Evolutionary conservation across 345 rosid species (phyloP).

Genomic region (Lenwebbia sp.): DNA sequence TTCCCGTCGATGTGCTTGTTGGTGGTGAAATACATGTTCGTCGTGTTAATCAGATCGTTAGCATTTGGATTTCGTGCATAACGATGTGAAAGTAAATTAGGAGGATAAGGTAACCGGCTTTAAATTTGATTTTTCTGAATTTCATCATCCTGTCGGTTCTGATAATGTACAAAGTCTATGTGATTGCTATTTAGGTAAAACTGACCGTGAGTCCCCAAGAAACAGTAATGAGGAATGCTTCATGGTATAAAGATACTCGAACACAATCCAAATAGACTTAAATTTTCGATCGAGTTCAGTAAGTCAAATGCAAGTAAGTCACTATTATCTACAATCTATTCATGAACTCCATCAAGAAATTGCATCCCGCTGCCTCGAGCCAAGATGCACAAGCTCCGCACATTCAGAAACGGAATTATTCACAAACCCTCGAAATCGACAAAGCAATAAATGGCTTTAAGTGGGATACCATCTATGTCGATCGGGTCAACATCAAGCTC

Average conservation of each 20-base stretch:
- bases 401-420: not conserved
- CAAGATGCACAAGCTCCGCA: not conserved
- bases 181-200: not conserved
- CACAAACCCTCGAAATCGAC: not conserved
- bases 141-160: not conserved
- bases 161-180: not conserved
- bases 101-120: too few relatives aligned
- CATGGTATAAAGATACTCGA: not conserved
- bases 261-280: not conserved
- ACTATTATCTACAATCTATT: not conserved
- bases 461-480: conserved; percentile 60
- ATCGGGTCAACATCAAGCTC: conserved; percentile 47
- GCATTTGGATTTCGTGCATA: not conserved
- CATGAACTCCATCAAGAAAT: not conserved
- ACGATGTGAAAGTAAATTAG: not conserved
- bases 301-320: not conserved
- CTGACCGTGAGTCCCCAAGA: not conserved
- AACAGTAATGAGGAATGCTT: not conserved
- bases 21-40: not conserved
- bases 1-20: not conserved
- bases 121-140: not conserved
- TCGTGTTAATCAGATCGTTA: not conserved
- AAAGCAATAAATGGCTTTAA: not conserved
- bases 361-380: not conserved
- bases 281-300: not conserved